Percentiles rank a stretch among this genome's conserved stretches.
Conservation (phyloP, 2,329 filamentous ascomycete species). For the Geosmithia morbida region DNA sequence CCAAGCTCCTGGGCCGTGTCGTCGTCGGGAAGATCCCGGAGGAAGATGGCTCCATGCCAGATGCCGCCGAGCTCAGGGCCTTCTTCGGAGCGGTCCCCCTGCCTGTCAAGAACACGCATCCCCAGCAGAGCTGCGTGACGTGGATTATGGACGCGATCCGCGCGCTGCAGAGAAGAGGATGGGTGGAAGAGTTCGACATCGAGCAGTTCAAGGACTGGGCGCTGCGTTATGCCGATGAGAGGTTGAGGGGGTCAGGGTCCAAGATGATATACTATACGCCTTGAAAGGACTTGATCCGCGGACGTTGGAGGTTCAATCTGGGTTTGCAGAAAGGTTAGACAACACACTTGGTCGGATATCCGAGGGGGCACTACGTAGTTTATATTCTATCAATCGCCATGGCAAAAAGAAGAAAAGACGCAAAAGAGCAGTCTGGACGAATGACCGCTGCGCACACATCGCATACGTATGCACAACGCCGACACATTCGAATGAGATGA, state of each 20-base stretch:
- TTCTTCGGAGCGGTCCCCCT: constrained; percentile 11
- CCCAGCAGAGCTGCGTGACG: constrained; percentile 19
- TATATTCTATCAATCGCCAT: too few relatives aligned
- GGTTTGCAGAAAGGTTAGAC: too few relatives aligned
- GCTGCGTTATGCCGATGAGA: constrained; percentile 13
- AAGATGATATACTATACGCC: background rate
- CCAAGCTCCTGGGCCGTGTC: constrained; percentile 13
- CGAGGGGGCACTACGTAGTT: too few relatives aligned
- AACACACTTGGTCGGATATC: too few relatives aligned
- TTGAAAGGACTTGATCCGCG: too few relatives aligned
- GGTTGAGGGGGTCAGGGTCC: constrained; percentile 5
- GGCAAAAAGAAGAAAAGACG: too few relatives aligned
- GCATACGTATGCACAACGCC: too few relatives aligned
- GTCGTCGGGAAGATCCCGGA: constrained; percentile 9
- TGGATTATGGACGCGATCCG: constrained; percentile 13
- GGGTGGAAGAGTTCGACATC: constrained; percentile 10
- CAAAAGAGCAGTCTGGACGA: too few relatives aligned
- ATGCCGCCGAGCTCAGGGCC: constrained; percentile 5
- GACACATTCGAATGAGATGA: too few relatives aligned
- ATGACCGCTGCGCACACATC: too few relatives aligned
- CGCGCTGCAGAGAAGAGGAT: constrained; percentile 10
- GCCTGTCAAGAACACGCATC: constrained; percentile 15
- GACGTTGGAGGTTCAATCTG: too few relatives aligned
- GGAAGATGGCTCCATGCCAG: background rate
- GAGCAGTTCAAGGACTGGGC: constrained; percentile 12